Evolutionary conservation across 2,329 filamentous ascomycete genomes (phyloP), one percentile per base, ranked within the genome.

Genomic region (Penicillium palitans): DNA sequence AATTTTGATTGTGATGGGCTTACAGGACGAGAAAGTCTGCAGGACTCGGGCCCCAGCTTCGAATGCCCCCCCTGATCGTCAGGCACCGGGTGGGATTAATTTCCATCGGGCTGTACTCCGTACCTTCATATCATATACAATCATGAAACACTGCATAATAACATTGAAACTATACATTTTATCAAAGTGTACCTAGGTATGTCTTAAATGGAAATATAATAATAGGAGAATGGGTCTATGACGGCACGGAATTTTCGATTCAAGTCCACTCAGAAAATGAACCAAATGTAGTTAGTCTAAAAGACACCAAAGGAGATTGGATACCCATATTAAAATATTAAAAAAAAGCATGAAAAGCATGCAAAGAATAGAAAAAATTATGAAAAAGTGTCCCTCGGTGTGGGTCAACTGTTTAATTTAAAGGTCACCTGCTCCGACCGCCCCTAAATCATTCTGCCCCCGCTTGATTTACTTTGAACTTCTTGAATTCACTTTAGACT

Each of bases 61-160:
- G n/a, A 25, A 45, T 9, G 8, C 19, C 33, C 39, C 49, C 59
- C 57, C 59, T 57, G 59, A 59, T 61, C 59, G 59, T 57, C 59
- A 61, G 59, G 59, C 50, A 59, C 57, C 29, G 47, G 29, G 21
- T 33, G 51, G 50, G 27, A 46, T 27, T 17, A 55, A 35, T 25
- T 21, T 15, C 3, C 5, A 24, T 17, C n/a, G 6, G 12, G 6
- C 15, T 48, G 9, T 25, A 17, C 8, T 3, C 10, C 31, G 8
- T 25, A 17, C 8, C 10, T 17, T 31, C 8, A 33, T 8, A 9
- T 44, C 8, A 33, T 8, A 9, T 31, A 33, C 6, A 17, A 52
- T 8, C 6, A 19, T 50, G 5, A 6, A 13, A 12, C 24, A 50
- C 17, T 37, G 29, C n/a, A 37, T 49, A 40, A n/a, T 9, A 7